A percentile compares a stretch with the other conserved stretches of the same genome.
These are phyloP conservation scores for Lenzites betulinus DNA, from an alignment of 768 basidiomycete genomes.

Conservation along the genomic window DNA sequence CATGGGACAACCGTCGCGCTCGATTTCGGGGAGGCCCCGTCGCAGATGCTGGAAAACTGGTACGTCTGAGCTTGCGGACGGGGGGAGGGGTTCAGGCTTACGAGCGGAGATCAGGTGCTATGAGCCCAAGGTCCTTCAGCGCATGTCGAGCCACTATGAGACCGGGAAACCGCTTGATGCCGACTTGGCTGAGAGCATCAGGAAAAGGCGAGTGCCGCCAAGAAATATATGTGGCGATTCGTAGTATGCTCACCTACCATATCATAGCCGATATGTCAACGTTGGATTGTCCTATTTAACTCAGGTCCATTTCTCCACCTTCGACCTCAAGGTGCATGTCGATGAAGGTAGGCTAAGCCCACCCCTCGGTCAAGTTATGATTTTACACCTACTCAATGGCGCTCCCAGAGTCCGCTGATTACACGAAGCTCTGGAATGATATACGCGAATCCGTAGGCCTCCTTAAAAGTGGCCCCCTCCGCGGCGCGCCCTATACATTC, in stretches of 20 bases:
- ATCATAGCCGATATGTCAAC: conserved; percentile 61
- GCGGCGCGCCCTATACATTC: conserved; percentile 74
- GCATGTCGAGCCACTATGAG: conserved; percentile 82
- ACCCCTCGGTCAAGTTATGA: too few species aligned
- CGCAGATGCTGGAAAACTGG: conserved; percentile 94
- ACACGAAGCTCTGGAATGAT: conserved; percentile 77
- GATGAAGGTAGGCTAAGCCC: conserved; percentile 49
- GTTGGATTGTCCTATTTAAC: conserved; percentile 80
- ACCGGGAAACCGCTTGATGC: conserved; percentile 66
- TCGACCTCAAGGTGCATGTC: conserved; percentile 74
- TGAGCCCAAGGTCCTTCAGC: conserved; percentile 61
- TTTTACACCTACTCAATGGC: background rate
- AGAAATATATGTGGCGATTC: too few species aligned
- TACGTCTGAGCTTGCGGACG: conserved; percentile 29
- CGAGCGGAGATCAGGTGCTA: background rate
- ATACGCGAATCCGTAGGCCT: conserved; percentile 70
- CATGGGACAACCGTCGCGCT: conserved; percentile 63
- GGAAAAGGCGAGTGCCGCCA: conserved; percentile 61
- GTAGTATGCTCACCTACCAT: background rate
- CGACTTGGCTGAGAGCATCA: conserved; percentile 76
- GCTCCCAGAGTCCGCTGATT: conserved; percentile 58
- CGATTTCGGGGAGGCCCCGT: conserved; percentile 88
- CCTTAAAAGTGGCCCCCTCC: conserved; percentile 59
- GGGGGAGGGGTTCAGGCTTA: too few species aligned
- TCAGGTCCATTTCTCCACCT: conserved; percentile 82